A percentile compares a stretch with the other conserved stretches of the same genome.
These are phyloP conservation scores for Herpotrichia juniperi DNA, from an alignment of 2,329 filamentous ascomycete species.

Conservation along the genomic window DNA sequence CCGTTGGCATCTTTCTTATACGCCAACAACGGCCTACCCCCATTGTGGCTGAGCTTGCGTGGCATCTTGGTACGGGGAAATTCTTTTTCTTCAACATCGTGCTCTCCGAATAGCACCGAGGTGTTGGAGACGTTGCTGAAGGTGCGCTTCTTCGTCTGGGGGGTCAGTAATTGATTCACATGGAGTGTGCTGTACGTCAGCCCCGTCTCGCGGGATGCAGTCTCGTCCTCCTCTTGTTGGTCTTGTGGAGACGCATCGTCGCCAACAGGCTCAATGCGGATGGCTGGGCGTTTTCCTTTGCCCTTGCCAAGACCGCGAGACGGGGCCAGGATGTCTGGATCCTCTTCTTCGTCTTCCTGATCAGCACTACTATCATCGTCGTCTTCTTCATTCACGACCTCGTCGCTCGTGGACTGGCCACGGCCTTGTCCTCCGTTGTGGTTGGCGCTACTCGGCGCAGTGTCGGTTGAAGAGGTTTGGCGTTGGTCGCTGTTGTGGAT, in stretches of 20 bases:
- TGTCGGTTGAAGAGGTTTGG: conserved; percentile 22
- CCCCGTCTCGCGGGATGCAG: conserved; percentile 34
- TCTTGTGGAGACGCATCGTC: conserved; percentile 36
- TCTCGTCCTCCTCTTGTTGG: conserved; percentile 29
- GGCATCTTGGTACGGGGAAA: conserved; percentile 48
- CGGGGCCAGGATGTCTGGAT: conserved; percentile 40
- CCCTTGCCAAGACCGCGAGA: conserved; percentile 39
- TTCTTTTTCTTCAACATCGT: conserved; percentile 30
- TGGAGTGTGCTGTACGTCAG: conserved; percentile 35
- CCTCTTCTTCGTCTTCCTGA: conserved; percentile 44
- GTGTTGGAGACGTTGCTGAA: conserved; percentile 48
- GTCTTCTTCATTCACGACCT: conserved; percentile 39
- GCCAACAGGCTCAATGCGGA: conserved; percentile 41
- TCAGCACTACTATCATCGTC: conserved; percentile 34
- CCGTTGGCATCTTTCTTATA: conserved; percentile 36
- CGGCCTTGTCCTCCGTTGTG: conserved; percentile 30
- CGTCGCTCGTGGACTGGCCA: conserved; percentile 34
- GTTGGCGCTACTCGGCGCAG: conserved; percentile 24
- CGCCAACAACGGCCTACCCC: conserved; percentile 40
- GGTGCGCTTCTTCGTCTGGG: conserved; percentile 45
- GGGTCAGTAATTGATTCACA: conserved; percentile 32
- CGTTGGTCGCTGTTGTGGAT: conserved; percentile 30
- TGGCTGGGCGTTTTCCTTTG: conserved; percentile 44
- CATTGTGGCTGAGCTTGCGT: conserved; percentile 41
- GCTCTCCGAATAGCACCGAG: conserved; percentile 44